Evolutionary conservation across 768 basidiomycete species (phyloP).

Genomic region (Podaxis rugospora): DNA sequence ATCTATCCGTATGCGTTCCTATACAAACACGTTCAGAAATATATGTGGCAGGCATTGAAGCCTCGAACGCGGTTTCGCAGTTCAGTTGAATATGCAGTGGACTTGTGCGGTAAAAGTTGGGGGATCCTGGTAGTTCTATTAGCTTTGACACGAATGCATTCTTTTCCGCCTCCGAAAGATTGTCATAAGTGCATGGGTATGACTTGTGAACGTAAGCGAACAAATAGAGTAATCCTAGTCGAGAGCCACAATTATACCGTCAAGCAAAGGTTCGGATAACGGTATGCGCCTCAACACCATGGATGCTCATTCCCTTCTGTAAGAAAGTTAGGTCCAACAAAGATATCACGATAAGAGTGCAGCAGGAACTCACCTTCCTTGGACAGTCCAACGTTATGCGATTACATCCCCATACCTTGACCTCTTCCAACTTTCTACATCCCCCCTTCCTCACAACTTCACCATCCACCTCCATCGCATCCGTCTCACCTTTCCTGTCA

Average conservation of each 20-base stretch:
- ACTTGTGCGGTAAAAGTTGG: too few species aligned
- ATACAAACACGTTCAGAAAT: too few species aligned
- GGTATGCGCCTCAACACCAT: slow-evolving; percentile 28
- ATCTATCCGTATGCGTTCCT: too few species aligned
- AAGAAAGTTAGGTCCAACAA: not conserved
- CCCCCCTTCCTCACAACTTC: slow-evolving; percentile 21
- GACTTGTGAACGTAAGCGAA: not conserved
- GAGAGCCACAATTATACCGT: not conserved
- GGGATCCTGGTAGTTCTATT: too few species aligned
- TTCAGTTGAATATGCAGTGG: too few species aligned
- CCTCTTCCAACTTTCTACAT: slow-evolving; percentile 35
- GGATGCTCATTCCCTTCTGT: slow-evolving; percentile 25
- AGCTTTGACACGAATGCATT: too few species aligned
- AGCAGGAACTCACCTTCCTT: slow-evolving; percentile 29
- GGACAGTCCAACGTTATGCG: slow-evolving; percentile 37
- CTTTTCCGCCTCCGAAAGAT: too few species aligned
- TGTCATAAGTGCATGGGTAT: not conserved
- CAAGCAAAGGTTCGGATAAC: not conserved
- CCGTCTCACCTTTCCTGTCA: slow-evolving; percentile 3
- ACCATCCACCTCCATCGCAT: slow-evolving; percentile 1
- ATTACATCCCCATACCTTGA: slow-evolving; percentile 56
- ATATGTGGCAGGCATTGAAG: too few species aligned
- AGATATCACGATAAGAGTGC: not conserved
- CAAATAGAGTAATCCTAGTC: not conserved
- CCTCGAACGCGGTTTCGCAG: too few species aligned